Evolutionary conservation across 306 rosid genomes (phyloP), one percentile per base, ranked within the genome.

Genomic region (Castanea sativa): DNA sequence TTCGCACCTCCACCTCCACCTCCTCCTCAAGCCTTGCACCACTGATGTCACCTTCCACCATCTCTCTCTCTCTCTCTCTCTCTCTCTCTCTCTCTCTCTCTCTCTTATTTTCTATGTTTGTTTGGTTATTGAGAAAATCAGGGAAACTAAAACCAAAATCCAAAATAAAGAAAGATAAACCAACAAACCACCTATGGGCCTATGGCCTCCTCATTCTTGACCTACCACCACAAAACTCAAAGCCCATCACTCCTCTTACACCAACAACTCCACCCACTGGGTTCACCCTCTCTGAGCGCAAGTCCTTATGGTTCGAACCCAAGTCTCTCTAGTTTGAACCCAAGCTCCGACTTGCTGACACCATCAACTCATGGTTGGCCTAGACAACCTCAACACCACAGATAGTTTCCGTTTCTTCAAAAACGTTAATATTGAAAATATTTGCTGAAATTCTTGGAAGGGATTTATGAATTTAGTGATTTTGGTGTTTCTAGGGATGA

Each of bases 311-410:
- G 89, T 79, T 82, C 23, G 86, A 83, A 25, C 85, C 87, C 9
- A 87, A 71, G 45, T 81, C 92, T 2, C 83, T 79, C 57, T 74
- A 78, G 5, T 49, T 74, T 55, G 57, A 75, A 4, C 83, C 41
- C 51, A 78, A 82, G 2, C 69, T 82, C 38, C 85, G 76, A 30
- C 91, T 85, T 16, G 14, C 90, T 0, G 94, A 94, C 23, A 86
- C 92, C 73, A 92, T 94, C 12, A 92, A 92, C 89, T 92, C 86
- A 94, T 92, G 98, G 92, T 89, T 4, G 98, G 96, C 30, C 97
- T 94, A 6, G 97, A 92, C 79, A 45, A 65, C 91, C 0, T 80
- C 74, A 10, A 87, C 91, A 0, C 81, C 74, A 18, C 71, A 82
- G 0, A 84, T 79, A 45, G 72, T 79, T 30, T 80, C 51, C 59